Percentiles rank a stretch among this genome's conserved stretches.
Conservation (phyloP, 352 stramenopile species). For the Pythium coloratum region DNA sequence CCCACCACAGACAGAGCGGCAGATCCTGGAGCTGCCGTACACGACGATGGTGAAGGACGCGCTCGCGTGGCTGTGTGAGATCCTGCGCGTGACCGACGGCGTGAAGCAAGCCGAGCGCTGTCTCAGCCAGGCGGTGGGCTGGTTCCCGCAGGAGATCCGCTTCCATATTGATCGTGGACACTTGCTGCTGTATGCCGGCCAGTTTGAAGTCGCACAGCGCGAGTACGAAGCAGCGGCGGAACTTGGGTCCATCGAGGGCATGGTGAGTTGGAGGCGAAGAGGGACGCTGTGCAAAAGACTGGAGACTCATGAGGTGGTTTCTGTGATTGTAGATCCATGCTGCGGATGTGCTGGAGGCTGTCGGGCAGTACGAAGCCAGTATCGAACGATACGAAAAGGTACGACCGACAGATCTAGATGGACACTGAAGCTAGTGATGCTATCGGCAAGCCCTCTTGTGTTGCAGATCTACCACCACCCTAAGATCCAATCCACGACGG, state of each 20-base stretch:
- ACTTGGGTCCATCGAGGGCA: slow-evolving; percentile 44
- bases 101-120: slow-evolving; percentile 53
- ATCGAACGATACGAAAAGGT: slow-evolving; percentile 58
- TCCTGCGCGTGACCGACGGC: slow-evolving; percentile 49
- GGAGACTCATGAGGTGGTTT: background rate
- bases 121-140: slow-evolving; percentile 42
- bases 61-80: slow-evolving; percentile 46
- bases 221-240: slow-evolving; percentile 53
- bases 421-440: too few species aligned
- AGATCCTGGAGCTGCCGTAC: slow-evolving; percentile 16
- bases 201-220: slow-evolving; percentile 57
- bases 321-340: slow-evolving; percentile 43
- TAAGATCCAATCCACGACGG: background rate
- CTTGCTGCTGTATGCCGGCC: slow-evolving; percentile 44
- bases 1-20: background rate
- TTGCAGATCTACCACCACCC: slow-evolving; percentile 10
- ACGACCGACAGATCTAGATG: background rate
- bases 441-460: background rate
- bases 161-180: slow-evolving; percentile 68
- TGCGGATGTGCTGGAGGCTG: slow-evolving; percentile 51
- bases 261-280: slow-evolving; percentile 32
- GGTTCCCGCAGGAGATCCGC: slow-evolving; percentile 50
- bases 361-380: slow-evolving; percentile 58
- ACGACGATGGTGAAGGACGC: slow-evolving; percentile 39
- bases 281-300: background rate